These are phyloP conservation scores for Fagopyrum tataricum DNA, from an alignment of 148 eudicot species.

Conservation along the genomic window DNA sequence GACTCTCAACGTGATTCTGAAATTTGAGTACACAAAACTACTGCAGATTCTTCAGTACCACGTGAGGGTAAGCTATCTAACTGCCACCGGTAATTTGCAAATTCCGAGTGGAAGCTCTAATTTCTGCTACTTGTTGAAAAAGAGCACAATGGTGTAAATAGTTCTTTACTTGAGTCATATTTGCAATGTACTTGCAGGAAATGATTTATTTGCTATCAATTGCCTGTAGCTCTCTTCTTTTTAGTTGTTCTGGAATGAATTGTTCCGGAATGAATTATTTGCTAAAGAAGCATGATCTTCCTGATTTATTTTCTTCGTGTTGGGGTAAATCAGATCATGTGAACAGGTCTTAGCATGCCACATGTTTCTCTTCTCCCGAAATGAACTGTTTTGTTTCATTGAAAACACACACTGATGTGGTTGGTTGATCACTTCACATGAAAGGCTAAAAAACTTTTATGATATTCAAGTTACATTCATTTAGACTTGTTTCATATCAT, in stretches of 20 bases:
- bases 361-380: neutral
- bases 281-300: neutral
- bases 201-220: neutral
- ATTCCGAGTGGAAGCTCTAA: neutral
- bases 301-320: no score
- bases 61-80: neutral
- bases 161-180: neutral
- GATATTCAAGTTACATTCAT: neutral
- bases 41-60: neutral
- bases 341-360: neutral
- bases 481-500: neutral
- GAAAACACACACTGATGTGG: no score
- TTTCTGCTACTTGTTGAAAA: slow-evolving; percentile 9
- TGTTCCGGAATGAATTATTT: neutral
- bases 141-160: slow-evolving; percentile 5
- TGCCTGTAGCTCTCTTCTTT: neutral
- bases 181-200: neutral
- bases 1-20: slow-evolving; percentile 11
- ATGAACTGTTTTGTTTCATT: no score
- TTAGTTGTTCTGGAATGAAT: neutral
- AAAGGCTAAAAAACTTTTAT: neutral
- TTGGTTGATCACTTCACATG: neutral
- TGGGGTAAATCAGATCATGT: no score
- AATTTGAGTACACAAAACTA: neutral
- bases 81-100: neutral